Percentiles rank a stretch among this genome's conserved stretches.
phyloP scores from a whole-genome alignment of 352 stramenopile genomes.

The Pythium dissotocum region DNA sequence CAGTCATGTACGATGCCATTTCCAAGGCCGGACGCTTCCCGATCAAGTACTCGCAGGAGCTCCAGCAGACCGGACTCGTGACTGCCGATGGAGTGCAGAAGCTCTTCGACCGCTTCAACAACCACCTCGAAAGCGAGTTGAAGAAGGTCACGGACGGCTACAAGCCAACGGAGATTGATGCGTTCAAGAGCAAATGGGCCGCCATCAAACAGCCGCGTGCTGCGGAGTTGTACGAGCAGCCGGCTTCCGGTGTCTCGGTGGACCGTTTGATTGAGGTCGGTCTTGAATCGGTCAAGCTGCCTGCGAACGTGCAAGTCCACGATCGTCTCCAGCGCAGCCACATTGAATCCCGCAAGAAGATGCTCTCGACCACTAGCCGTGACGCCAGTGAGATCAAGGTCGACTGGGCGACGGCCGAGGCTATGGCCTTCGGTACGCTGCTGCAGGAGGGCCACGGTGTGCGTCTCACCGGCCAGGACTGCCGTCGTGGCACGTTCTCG shows the following conservation, averaged over 20 bases:
- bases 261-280: slow-evolving; percentile 61
- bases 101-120: slow-evolving; percentile 54
- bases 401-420: slow-evolving; percentile 88
- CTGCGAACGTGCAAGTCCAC: slow-evolving; percentile 55
- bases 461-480: slow-evolving; percentile 86
- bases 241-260: slow-evolving; percentile 52
- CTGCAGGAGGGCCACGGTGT: slow-evolving; percentile 83
- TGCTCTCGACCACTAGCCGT: slow-evolving; percentile 41
- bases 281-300: slow-evolving; percentile 64
- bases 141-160: slow-evolving; percentile 57
- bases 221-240: slow-evolving; percentile 56
- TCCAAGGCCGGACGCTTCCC: slow-evolving; percentile 64
- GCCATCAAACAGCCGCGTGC: slow-evolving; percentile 49
- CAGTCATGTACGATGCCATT: slow-evolving; percentile 85
- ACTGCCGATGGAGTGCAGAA: slow-evolving; percentile 57
- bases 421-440: slow-evolving; percentile 86
- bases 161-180: slow-evolving; percentile 64
- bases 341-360: slow-evolving; percentile 74
- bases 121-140: slow-evolving; percentile 70
- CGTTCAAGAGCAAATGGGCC: slow-evolving; percentile 75
- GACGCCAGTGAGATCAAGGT: slow-evolving; percentile 49
- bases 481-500: slow-evolving; percentile 87
- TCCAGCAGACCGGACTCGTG: slow-evolving; percentile 58
- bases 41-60: slow-evolving; percentile 66
- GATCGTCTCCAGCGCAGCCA: slow-evolving; percentile 78